Conservation (phyloP, 495 filamentous ascomycete genomes). For the Hyaloscypha variabilis region DNA sequence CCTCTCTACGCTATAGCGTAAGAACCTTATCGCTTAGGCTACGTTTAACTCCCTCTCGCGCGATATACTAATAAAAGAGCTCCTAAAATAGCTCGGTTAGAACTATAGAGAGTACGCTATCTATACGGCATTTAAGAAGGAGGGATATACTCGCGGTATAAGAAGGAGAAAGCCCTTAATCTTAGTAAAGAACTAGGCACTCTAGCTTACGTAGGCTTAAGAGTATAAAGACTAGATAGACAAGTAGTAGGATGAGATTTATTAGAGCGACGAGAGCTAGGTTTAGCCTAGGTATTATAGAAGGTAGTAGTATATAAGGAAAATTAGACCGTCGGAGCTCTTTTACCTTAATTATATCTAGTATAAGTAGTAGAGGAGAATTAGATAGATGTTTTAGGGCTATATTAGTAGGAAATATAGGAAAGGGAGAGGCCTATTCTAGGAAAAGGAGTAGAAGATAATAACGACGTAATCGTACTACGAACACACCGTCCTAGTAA, state of each 20-base stretch:
- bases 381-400: slow-evolving; percentile 26
- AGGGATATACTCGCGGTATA: too few species aligned
- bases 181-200: too few species aligned
- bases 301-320: not conserved
- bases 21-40: not conserved
- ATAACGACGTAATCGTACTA: not conserved
- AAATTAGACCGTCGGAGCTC: not conserved
- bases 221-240: slow-evolving; percentile 29
- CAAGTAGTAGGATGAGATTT: slow-evolving; percentile 32
- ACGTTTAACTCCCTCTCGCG: not conserved
- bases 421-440: slow-evolving; percentile 12
- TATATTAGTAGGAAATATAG: slow-evolving; percentile 16
- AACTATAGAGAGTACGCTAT: not conserved
- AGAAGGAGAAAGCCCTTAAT: too few species aligned
- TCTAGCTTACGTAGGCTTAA: slow-evolving; percentile 26
- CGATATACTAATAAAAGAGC: slow-evolving; percentile 2
- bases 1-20: not conserved
- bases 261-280: slow-evolving; percentile 40
- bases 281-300: slow-evolving; percentile 20
- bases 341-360: slow-evolving; percentile 11
- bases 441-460: slow-evolving; percentile 23
- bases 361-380: slow-evolving; percentile 3
- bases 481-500: not conserved
- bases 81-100: not conserved
- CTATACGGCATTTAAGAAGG: too few species aligned